Percentiles rank a stretch among this genome's conserved stretches.
Evolutionary conservation across 805 yeast species (phyloP).

Genomic region (Wickerhamiella sergipiensis): DNA sequence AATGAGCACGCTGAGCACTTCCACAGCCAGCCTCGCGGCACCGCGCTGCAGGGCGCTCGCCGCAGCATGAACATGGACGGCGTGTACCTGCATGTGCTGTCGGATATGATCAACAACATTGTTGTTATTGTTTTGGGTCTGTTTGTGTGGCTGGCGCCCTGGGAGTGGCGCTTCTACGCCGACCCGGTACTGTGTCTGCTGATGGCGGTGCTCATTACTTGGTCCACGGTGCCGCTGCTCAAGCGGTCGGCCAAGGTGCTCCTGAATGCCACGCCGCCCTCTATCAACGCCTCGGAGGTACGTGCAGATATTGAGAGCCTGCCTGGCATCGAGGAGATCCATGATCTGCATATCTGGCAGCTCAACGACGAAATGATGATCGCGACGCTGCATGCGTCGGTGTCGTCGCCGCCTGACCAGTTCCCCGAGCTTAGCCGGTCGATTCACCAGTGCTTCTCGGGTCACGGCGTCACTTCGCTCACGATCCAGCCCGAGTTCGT

Average conservation of each 20-base stretch:
- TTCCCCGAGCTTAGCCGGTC: slow-evolving; percentile 59
- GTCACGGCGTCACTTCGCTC: slow-evolving; percentile 78
- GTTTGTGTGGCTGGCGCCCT: slow-evolving; percentile 88
- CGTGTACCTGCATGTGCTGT: slow-evolving; percentile 85
- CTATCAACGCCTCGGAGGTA: slow-evolving; percentile 62
- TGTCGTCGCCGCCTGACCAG: slow-evolving; percentile 46
- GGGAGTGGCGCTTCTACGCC: slow-evolving; percentile 69
- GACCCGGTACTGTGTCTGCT: slow-evolving; percentile 80
- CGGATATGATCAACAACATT: slow-evolving; percentile 90
- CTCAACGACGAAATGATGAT: slow-evolving; percentile 73
- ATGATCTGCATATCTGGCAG: slow-evolving; percentile 95
- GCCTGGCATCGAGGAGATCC: slow-evolving; percentile 69
- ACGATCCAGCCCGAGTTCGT: slow-evolving; percentile 93
- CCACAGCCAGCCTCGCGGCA: slow-evolving; percentile 20
- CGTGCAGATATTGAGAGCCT: slow-evolving; percentile 52
- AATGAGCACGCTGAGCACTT: slow-evolving; percentile 9
- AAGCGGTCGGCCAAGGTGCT: slow-evolving; percentile 73
- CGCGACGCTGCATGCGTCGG: slow-evolving; percentile 80
- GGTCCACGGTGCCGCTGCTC: slow-evolving; percentile 85
- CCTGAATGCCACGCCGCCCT: slow-evolving; percentile 85
- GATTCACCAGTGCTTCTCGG: slow-evolving; percentile 68
- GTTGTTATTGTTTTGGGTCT: slow-evolving; percentile 87
- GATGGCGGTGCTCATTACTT: slow-evolving; percentile 77
- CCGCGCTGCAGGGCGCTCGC: slow-evolving; percentile 19
- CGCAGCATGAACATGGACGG: slow-evolving; percentile 95